Evolutionary conservation across 768 basidiomycete species (phyloP).

Genomic region (Austroboletus eburneus): DNA sequence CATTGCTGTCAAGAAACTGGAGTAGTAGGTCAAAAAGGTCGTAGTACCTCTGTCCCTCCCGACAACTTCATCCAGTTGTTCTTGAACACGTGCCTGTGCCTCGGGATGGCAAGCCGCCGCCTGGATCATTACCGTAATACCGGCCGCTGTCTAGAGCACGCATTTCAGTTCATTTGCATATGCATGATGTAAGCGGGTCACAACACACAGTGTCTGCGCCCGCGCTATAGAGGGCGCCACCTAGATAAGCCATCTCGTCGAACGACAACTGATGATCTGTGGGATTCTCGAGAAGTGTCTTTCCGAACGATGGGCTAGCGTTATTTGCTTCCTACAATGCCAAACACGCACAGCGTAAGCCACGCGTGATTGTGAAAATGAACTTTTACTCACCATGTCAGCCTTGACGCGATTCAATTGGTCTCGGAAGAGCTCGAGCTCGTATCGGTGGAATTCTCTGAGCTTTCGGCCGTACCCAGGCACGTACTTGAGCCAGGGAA

Average conservation of each 20-base stretch:
- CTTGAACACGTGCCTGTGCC: conserved; percentile 44
- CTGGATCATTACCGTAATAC: conserved; percentile 45
- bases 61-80: conserved; percentile 47
- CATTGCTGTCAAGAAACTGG: neutral
- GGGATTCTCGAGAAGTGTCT: conserved; percentile 49
- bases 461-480: conserved; percentile 56
- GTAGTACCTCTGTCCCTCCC: conserved; percentile 31
- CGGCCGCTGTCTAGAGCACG: conserved; percentile 39
- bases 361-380: neutral
- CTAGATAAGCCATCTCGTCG: conserved; percentile 55
- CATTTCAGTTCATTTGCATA: neutral
- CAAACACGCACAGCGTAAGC: neutral
- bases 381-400: conserved; percentile 2
- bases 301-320: conserved; percentile 37
- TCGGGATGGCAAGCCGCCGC: conserved; percentile 47
- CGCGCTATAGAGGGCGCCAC: conserved; percentile 56
- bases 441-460: conserved; percentile 46
- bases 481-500: conserved; percentile 38
- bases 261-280: conserved; percentile 44
- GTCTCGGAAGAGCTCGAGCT: conserved; percentile 46
- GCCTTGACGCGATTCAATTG: conserved; percentile 30
- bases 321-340: conserved; percentile 4
- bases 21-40: neutral
- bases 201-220: conserved; percentile 47
- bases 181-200: neutral